Conservation (phyloP, 306 rosid species). For the Oxytropis ochrocephala region DNA sequence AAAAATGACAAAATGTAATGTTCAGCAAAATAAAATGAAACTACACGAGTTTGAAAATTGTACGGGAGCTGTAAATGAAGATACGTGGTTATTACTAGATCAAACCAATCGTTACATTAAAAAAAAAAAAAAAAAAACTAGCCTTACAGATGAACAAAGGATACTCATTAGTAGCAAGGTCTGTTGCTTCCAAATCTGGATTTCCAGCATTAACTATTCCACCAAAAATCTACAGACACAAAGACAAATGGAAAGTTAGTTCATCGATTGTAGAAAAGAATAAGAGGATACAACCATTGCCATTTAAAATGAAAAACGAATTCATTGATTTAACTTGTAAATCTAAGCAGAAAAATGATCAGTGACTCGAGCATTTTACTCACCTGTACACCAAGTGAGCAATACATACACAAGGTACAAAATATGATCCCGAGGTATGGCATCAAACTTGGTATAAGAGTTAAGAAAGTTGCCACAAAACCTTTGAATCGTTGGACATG, state of each 20-base stretch:
- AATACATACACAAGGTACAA: slow-evolving; percentile 73
- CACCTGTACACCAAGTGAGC: slow-evolving; percentile 93
- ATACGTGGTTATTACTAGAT: slow-evolving; percentile 2
- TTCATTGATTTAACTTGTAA: slow-evolving; percentile 4
- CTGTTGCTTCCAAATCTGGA: slow-evolving; percentile 59
- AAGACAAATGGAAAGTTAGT: background rate
- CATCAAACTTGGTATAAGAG: slow-evolving; percentile 97
- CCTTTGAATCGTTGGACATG: slow-evolving; percentile 73
- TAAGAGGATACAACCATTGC: background rate
- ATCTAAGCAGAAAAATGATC: slow-evolving; percentile 14
- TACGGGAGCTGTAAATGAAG: background rate
- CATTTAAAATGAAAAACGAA: background rate
- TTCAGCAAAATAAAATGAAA: background rate
- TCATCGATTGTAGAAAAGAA: background rate
- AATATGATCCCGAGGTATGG: slow-evolving; percentile 93
- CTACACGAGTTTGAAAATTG: background rate
- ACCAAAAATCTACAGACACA: slow-evolving; percentile 60
- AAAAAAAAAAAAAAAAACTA: too few species aligned
- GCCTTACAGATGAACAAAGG: slow-evolving; percentile 40
- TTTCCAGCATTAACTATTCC: slow-evolving; percentile 88
- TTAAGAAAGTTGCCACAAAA: slow-evolving; percentile 83
- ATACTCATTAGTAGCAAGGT: slow-evolving; percentile 75
- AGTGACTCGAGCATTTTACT: slow-evolving; percentile 19
- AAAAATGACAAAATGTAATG: background rate
- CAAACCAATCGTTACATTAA: slow-evolving; percentile 6